These are phyloP conservation scores for Lactifluus subvellereus DNA, from an alignment of 768 basidiomycete genomes.

Conservation along the genomic window DNA sequence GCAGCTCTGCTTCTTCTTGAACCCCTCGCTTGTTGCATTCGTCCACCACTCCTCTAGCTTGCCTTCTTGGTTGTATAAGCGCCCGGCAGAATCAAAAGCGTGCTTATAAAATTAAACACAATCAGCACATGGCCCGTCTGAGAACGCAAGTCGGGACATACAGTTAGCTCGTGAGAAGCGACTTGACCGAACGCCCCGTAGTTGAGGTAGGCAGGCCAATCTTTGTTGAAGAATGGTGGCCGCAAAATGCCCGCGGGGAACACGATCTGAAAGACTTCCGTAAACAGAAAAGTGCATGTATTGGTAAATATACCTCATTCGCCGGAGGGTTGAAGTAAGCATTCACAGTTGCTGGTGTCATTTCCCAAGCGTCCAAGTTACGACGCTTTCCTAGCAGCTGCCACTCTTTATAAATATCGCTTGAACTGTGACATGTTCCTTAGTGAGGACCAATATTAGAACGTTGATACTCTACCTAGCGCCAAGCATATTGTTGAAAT, in stretches of 20 bases:
- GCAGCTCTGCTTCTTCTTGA: conserved; percentile 77
- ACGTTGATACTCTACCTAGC: conserved; percentile 41
- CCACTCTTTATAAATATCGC: conserved; percentile 67
- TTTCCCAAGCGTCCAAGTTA: conserved; percentile 76
- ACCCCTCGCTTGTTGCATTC: conserved; percentile 76
- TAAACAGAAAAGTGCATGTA: not conserved
- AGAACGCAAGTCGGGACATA: conserved; percentile 32
- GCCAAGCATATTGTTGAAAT: conserved; percentile 79
- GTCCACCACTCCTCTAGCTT: conserved; percentile 93
- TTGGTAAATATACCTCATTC: conserved; percentile 57
- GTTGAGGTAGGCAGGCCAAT: conserved; percentile 84
- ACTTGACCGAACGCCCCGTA: conserved; percentile 93
- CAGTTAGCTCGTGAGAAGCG: conserved; percentile 88
- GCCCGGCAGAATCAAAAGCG: conserved; percentile 85
- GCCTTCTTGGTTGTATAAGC: conserved; percentile 86
- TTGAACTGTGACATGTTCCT: conserved; percentile 37
- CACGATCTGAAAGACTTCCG: conserved; percentile 56
- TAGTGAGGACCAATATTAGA: not conserved
- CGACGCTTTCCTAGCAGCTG: conserved; percentile 61
- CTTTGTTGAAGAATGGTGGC: conserved; percentile 81
- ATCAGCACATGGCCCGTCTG: not conserved
- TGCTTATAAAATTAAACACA: conserved; percentile 43
- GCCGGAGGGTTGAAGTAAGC: conserved; percentile 85
- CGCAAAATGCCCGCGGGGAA: conserved; percentile 96
- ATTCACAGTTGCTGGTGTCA: conserved; percentile 81